A percentile compares a stretch with the other conserved stretches of the same genome.
Evolutionary conservation across 352 stramenopile species (phyloP).

Genomic region (Plasmopara muralis): DNA sequence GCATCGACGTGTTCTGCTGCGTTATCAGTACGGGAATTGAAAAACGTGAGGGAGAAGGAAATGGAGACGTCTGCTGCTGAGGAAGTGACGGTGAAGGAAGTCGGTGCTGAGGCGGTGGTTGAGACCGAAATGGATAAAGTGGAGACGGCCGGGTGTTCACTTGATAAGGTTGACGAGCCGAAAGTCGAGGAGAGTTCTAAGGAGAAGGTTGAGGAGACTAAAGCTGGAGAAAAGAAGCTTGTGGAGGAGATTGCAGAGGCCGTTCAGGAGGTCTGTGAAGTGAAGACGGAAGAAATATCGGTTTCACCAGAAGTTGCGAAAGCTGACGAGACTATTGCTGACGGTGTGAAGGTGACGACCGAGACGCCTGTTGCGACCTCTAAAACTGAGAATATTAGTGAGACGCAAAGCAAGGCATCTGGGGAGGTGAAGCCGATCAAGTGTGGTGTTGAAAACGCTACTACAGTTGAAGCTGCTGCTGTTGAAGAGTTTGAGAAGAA

Average conservation of each 20-base stretch:
- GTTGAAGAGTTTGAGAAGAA: conserved; percentile 3
- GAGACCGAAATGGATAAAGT: conserved; percentile 1
- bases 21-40: not conserved
- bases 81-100: not conserved
- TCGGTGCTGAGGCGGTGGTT: not conserved
- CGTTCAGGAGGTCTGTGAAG: too few relatives aligned
- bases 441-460: conserved; percentile 2
- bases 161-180: conserved; percentile 4
- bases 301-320: not conserved
- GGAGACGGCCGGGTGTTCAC: not conserved
- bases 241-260: not conserved
- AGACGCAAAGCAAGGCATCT: not conserved
- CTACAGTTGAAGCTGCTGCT: conserved; percentile 5
- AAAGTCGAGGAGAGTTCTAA: not conserved
- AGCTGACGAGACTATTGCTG: conserved; percentile 1
- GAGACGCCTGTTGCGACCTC: conserved; percentile 7
- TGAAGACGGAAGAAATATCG: not conserved
- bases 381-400: conserved; percentile 5
- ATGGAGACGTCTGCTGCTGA: conserved; percentile 1
- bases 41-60: not conserved
- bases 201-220: conserved; percentile 1
- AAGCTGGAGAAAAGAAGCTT: not conserved
- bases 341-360: conserved; percentile 1
- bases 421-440: not conserved
- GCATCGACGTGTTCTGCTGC: not conserved